These are phyloP conservation scores for Thelonectria olida DNA, from an alignment of 2,329 filamentous ascomycete species.

Conservation along the genomic window DNA sequence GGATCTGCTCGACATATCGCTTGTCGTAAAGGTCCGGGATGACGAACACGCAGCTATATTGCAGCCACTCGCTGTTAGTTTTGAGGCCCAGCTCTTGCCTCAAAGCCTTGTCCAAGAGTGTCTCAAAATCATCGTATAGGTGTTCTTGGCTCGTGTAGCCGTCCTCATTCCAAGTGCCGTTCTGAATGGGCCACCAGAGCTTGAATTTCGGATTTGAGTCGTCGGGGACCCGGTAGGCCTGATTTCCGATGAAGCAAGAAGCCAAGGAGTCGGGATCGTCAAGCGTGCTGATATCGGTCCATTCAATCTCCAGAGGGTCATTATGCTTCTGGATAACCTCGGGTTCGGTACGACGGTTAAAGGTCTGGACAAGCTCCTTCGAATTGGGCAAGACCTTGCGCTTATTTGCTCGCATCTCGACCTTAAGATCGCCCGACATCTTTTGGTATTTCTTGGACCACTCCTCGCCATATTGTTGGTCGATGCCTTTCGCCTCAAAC, in stretches of 20 bases:
- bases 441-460: conserved; percentile 78
- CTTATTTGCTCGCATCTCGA: conserved; percentile 92
- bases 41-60: conserved; percentile 96
- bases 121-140: conserved; percentile 86
- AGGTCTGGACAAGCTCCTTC: conserved; percentile 94
- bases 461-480: conserved; percentile 90
- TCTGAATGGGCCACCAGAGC: conserved; percentile 88
- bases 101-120: conserved; percentile 86
- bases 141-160: conserved; percentile 85
- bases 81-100: conserved; percentile 83
- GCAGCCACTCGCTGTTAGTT: conserved; percentile 81
- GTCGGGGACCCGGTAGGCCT: conserved; percentile 88
- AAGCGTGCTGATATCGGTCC: conserved; percentile 81
- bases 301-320: conserved; percentile 91
- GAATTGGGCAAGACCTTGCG: conserved; percentile 96
- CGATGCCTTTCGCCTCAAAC: conserved; percentile 67
- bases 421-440: conserved; percentile 87
- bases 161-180: conserved; percentile 89
- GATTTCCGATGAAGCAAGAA: conserved; percentile 80
- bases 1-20: conserved; percentile 83
- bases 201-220: conserved; percentile 89
- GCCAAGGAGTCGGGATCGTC: conserved; percentile 70
- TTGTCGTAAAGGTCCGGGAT: conserved; percentile 98
- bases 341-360: conserved; percentile 84
- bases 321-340: conserved; percentile 95